Base-by-base conservation (phyloP, 2,329 filamentous ascomycete genomes). In the Aotearoamyces nothofagi region DNA sequence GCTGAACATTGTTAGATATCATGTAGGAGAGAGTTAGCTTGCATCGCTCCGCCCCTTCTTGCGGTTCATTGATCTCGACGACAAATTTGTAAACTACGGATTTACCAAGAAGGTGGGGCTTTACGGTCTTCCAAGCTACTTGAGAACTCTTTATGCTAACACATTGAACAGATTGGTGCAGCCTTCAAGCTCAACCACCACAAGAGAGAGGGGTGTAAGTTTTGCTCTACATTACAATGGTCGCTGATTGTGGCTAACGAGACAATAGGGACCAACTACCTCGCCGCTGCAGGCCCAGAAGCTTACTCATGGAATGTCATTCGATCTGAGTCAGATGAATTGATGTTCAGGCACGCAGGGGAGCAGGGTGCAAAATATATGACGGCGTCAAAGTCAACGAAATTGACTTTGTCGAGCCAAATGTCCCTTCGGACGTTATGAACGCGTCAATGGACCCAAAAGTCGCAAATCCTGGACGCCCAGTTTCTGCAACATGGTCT, bases 261-360 rank as follows among this genome's bases (percentile, higher is more conserved):
- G 19, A 25, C 10, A 12, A 16, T 20, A 55, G 54, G 51, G 34
- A 60, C 56, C 22, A 52, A 62, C 34, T 61, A 61, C 37, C 13
- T 56, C 5, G 50, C 41, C 2, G 51, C 49, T 5, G 41, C 42
- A 9, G 57, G 56, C 4, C 50, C 52, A 1, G 33, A 51, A 8
- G 47, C 39, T 5, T 51, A 56, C 28, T 41, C 56, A 3, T 61
- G 57, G 58, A 61, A 62, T 30, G 46, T 61, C 2, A 37, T 60
- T 7, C 56, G 60, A 6, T 60, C 58, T n/a, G 58, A 63, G 36
- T 40, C 50, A 0, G 58, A 63, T 35, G 36, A 61, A 4, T 20
- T 63, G 4, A 43, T 63, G 5, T 60, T 61, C 38, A 33, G 46
- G 17, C 55, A 63, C 32, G 60, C 59, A 1, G 50, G 30, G 1